Evolutionary conservation across 768 basidiomycete genomes (phyloP).

Genomic region (Russula sp.): DNA sequence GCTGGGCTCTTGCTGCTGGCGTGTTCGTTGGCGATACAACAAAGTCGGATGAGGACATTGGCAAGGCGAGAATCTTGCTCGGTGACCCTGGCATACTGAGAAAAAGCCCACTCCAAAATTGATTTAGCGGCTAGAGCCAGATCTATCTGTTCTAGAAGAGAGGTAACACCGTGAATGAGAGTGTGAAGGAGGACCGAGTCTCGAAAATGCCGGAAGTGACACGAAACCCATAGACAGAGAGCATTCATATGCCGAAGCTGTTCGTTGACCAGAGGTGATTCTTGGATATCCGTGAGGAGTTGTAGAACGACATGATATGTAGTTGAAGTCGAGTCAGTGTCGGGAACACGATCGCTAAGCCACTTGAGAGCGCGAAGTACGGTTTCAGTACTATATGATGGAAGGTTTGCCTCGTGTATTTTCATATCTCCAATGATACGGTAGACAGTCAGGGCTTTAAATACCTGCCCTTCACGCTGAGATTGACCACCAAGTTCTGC

Average conservation of each 20-base stretch:
- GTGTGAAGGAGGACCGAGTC: conserved; percentile 57
- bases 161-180: conserved; percentile 58
- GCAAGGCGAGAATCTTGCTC: conserved; percentile 48
- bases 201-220: conserved; percentile 46
- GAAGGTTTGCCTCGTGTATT: conserved; percentile 59
- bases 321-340: conserved; percentile 44
- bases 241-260: conserved; percentile 69
- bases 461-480: conserved; percentile 36
- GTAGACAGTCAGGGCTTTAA: conserved; percentile 45
- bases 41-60: conserved; percentile 63
- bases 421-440: conserved; percentile 42
- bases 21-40: conserved; percentile 52
- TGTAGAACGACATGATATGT: conserved; percentile 74
- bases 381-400: conserved; percentile 42
- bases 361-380: conserved; percentile 54
- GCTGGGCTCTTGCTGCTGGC: conserved; percentile 28
- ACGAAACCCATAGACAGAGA: conserved; percentile 66
- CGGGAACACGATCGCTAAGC: conserved; percentile 40
- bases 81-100: conserved; percentile 36
- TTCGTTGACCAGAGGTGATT: conserved; percentile 72
- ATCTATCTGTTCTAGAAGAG: conserved; percentile 60
- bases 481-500: conserved; percentile 37
- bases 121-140: conserved; percentile 64
- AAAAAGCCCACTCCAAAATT: conserved; percentile 71
- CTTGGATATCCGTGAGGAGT: conserved; percentile 59